Base-by-base conservation (phyloP, 805 yeast species). In the Monosporozyma servazzii region DNA sequence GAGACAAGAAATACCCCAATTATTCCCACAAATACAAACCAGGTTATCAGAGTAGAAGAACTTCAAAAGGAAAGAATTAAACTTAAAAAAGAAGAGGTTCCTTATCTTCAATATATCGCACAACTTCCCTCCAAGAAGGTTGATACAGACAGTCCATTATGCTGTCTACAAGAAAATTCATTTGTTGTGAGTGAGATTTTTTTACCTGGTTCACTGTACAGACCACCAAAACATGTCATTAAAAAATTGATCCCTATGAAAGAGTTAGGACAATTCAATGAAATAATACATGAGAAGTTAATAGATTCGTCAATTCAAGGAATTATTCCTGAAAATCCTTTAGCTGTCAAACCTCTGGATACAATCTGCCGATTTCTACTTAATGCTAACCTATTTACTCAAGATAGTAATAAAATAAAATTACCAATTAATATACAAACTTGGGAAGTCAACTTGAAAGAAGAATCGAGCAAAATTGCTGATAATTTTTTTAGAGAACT, bases 401-500 rank as follows among this genome's bases (percentile, higher is more conserved):
- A 44, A n/a, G 5, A 5, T 25, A 10, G 30, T 4, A 10, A 18
- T 18, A 44, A 20, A 30, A 10, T 15, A 11, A 30, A 3, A 2
- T 3, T 20, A 18, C 39, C 13, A 30, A 23, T 9, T 3, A 15
- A 44, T 30, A 10, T 44, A 7, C 18, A 3, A 17, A 5, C 7
- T 8, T 37, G 41, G 41, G 15, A 37, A 8, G 41, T 37, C 3
- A 17, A 37, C 2, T 37, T 37, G 15, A 37, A 18, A 37, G 41
- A 37, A 37, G 15, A 18, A 4, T 9, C 23, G 3, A 18, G 11
- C n/a, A 29, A 23, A 10, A 17, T 44, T n/a, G 39, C 23, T 37
- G 41, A 44, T 5, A 5, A 2, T 5, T 3, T 44, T 27, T 54
- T 54, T 25, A 50, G 48, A 29, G 37, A 21, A 13, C 13, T 51